A percentile compares a stretch with the other conserved stretches of the same genome.
Conservation (phyloP, 2,329 filamentous ascomycete species). For the Colletotrichum sp. region DNA sequence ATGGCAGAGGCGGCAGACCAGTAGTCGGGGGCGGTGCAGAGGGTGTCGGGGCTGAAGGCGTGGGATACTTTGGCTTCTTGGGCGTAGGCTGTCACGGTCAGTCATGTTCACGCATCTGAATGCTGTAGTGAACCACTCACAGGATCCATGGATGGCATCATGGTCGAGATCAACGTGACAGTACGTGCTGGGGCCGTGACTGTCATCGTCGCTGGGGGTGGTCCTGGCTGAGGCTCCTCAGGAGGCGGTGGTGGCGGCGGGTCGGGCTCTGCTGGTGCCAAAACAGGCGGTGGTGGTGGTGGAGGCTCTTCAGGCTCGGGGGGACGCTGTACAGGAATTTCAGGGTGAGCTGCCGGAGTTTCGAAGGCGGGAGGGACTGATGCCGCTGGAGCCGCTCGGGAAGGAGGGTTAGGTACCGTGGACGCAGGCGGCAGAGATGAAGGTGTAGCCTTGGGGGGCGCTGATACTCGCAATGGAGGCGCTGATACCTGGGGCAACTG, state of each 20-base stretch:
- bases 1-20: conserved; percentile 1
- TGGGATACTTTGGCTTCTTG: background rate
- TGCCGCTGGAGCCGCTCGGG: background rate
- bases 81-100: background rate
- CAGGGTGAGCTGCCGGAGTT: background rate
- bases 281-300: background rate
- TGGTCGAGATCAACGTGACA: conserved; percentile 9
- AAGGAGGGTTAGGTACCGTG: background rate
- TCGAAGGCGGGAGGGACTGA: background rate
- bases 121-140: background rate
- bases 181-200: conserved; percentile 7
- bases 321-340: background rate
- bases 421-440: background rate
- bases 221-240: background rate
- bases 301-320: conserved; percentile 1
- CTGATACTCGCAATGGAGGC: background rate
- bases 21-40: background rate
- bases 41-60: background rate
- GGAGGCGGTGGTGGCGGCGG: background rate
- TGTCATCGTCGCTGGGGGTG: conserved; percentile 3
- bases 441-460: background rate
- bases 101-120: background rate
- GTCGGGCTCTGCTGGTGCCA: conserved; percentile 7
- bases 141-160: background rate
- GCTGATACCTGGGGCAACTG: background rate